Conservation (phyloP, 2,329 filamentous ascomycete species). For the Herpotrichia juniperi region DNA sequence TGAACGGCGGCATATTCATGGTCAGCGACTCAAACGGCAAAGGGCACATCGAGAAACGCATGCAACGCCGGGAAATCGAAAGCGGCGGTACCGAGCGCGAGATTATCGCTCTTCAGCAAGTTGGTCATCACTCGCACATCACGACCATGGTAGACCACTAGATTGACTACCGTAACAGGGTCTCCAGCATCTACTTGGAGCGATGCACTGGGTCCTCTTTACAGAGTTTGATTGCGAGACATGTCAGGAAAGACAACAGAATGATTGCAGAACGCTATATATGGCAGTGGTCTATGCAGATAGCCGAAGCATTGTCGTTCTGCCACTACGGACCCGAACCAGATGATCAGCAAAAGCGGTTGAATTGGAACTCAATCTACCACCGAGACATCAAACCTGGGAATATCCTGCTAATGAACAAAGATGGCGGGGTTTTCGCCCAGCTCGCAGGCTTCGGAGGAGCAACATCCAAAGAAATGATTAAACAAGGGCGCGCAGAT, state of each 20-base stretch:
- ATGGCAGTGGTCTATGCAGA: constrained; percentile 17
- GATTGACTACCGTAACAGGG: constrained; percentile 5
- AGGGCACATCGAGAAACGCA: constrained; percentile 23
- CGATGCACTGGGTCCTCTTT: constrained; percentile 18
- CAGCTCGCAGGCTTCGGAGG: constrained; percentile 27
- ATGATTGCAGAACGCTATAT: constrained; percentile 2
- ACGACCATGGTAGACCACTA: constrained; percentile 20
- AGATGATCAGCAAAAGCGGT: constrained; percentile 7
- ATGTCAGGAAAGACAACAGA: not conserved
- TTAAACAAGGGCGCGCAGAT: not conserved
- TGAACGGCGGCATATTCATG: constrained; percentile 14
- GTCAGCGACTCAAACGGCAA: constrained; percentile 6
- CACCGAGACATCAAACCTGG: constrained; percentile 25
- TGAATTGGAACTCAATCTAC: constrained; percentile 19
- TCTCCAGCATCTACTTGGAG: constrained; percentile 20
- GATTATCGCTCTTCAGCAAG: constrained; percentile 15
- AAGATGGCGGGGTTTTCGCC: constrained; percentile 13
- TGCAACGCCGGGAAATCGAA: constrained; percentile 2
- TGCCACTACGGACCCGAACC: constrained; percentile 20
- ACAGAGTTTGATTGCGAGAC: constrained; percentile 4
- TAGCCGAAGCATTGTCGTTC: constrained; percentile 16
- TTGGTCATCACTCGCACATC: constrained; percentile 14
- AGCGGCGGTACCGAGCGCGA: constrained; percentile 11
- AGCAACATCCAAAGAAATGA: constrained; percentile 10
- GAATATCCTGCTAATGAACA: constrained; percentile 20